Base-by-base conservation (phyloP, 1,284 basidiomycete genomes). In the Cutaneotrichosporon cutaneum region DNA sequence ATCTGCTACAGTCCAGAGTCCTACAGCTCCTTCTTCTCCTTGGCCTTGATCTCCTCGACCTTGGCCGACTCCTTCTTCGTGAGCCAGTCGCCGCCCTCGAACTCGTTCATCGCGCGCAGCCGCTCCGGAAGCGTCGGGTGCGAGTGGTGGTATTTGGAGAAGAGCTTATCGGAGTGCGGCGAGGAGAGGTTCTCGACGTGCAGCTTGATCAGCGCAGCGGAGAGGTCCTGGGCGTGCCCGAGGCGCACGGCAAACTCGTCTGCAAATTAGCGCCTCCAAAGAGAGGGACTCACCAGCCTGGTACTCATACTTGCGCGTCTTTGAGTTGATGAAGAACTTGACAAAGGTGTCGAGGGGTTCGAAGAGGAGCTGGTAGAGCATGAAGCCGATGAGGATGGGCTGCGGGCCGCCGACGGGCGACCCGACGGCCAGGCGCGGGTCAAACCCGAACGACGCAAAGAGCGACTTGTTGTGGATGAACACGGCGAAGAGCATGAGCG, bases 91-190 rank as follows among this genome's bases (percentile, higher is more conserved):
- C 21, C 44, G 24, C 65, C 65, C 33, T 55, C 30, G 59, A 61
- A 85, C 42, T 79, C 77, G 64, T 94, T 90, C 60, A 95, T 83
- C 7, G 87, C 91, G 69, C 85, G 87, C 69, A 95, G 81, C 21
- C 92, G 83, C 81, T 96, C 92, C 50, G 89, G 88, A 63, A 96
- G 78, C 1, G 92, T 95, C 2, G 92, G 93, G 78, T 96, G 93
- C 55, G 90, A 92, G 79, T 94, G 90, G 75, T 94, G 90, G 72
- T 92, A 94, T 33, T 90, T 90, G 57, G 91, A 94, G 80, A 93
- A 94, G 85, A 94, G 78, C 89, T 88, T 90, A 77, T 94, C 92
- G 26, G 90, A 90, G 87, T 92, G 92, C 51, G 94, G 89, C 3
- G 91, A 92, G 48, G 88, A 89, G 67, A 95, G 78, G 76, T 97